Conservation (phyloP, 108 stramenopile species). For the Parietichytrium sp. region DNA sequence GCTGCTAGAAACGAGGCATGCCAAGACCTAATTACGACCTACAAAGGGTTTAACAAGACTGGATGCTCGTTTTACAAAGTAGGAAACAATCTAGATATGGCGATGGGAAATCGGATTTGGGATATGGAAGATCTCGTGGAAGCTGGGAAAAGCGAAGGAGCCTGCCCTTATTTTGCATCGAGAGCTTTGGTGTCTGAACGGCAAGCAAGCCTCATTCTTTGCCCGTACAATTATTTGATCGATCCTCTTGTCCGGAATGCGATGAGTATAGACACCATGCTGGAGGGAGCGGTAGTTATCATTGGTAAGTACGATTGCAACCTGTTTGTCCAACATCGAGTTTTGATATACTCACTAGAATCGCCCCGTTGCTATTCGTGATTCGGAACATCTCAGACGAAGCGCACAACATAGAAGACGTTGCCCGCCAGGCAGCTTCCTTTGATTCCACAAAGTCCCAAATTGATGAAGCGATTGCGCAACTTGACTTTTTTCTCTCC, state of each 20-base stretch:
- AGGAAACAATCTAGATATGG: not conserved
- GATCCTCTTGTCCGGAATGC: slow-evolving; percentile 73
- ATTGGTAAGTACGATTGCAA: too few species aligned
- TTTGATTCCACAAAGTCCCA: slow-evolving; percentile 66
- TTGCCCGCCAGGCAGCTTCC: slow-evolving; percentile 85
- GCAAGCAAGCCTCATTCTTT: slow-evolving; percentile 82
- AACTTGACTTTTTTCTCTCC: too few species aligned
- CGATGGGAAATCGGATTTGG: slow-evolving; percentile 36
- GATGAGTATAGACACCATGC: slow-evolving; percentile 74
- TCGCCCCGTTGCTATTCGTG: too few species aligned
- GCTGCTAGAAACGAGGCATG: slow-evolving; percentile 30
- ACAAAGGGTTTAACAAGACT: too few species aligned
- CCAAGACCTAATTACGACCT: not conserved
- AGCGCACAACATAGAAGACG: slow-evolving; percentile 94
- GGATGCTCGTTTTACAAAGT: not conserved
- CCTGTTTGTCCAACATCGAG: too few species aligned
- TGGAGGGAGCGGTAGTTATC: slow-evolving; percentile 82
- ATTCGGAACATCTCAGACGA: too few species aligned
- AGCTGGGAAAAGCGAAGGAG: slow-evolving; percentile 70
- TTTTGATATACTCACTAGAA: too few species aligned
- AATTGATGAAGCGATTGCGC: not conserved
- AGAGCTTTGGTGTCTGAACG: slow-evolving; percentile 63
- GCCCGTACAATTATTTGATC: slow-evolving; percentile 98
- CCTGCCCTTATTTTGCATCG: slow-evolving; percentile 92
- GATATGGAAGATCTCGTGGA: slow-evolving; percentile 93